phyloP scores from a whole-genome alignment of 371 early-diverging fungal species.

The Funneliformis caledonium region DNA sequence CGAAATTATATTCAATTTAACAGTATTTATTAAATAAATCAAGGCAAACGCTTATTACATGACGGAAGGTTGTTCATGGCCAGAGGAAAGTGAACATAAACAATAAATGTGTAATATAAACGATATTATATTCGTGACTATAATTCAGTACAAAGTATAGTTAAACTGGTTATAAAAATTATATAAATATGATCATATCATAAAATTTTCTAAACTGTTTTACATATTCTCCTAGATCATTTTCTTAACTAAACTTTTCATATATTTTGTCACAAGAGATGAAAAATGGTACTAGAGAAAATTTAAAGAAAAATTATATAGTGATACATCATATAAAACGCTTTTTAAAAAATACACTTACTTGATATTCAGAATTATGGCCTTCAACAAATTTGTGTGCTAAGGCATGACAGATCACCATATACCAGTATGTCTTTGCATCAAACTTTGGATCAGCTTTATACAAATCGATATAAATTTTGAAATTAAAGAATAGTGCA shows the following conservation, averaged over 20 bases:
- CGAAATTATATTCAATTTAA: too few species aligned
- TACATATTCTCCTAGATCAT: not conserved
- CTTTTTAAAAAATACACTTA: slow-evolving; percentile 37
- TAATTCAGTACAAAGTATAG: too few species aligned
- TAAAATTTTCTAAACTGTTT: too few species aligned
- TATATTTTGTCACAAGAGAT: slow-evolving; percentile 3
- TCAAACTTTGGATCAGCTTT: slow-evolving; percentile 42
- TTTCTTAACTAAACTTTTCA: not conserved
- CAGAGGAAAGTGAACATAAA: too few species aligned
- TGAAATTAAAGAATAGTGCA: slow-evolving; percentile 83
- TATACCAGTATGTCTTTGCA: slow-evolving; percentile 82
- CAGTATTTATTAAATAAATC: too few species aligned
- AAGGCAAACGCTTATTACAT: too few species aligned
- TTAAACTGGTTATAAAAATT: too few species aligned
- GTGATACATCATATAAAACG: not conserved
- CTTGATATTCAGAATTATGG: slow-evolving; percentile 59
- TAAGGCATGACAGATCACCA: slow-evolving; percentile 85
- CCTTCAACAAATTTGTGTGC: slow-evolving; percentile 82
- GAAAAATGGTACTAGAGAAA: not conserved
- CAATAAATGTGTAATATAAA: too few species aligned
- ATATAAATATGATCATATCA: too few species aligned
- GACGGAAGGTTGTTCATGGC: too few species aligned
- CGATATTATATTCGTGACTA: too few species aligned
- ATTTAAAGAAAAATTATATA: not conserved
- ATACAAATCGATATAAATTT: slow-evolving; percentile 65